Conservation (phyloP, 2,329 filamentous ascomycete species). For the Ustilaginoidea virens region DNA sequence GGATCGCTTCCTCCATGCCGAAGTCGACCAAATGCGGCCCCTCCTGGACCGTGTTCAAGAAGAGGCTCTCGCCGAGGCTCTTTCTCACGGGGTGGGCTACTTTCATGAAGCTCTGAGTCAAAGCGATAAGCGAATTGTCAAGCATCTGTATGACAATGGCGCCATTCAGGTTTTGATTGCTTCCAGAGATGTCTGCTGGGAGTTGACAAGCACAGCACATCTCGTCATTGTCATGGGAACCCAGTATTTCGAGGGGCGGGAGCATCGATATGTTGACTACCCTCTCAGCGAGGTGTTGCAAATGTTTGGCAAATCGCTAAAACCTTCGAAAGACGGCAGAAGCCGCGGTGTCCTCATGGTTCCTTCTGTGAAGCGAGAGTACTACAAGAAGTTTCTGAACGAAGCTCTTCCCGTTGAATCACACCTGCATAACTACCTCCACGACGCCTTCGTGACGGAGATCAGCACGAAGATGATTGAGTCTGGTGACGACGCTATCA, state of each 20-base stretch:
- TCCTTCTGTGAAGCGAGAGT: constrained; percentile 83
- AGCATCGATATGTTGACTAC: constrained; percentile 96
- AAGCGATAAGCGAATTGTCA: constrained; percentile 86
- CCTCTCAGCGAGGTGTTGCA: constrained; percentile 86
- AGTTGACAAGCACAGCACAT: constrained; percentile 75
- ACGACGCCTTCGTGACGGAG: constrained; percentile 93
- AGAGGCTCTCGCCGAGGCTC: constrained; percentile 69
- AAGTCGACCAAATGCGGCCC: constrained; percentile 66
- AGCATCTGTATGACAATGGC: constrained; percentile 77
- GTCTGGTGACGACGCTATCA: constrained; percentile 91
- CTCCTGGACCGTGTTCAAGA: constrained; percentile 76
- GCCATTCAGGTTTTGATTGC: constrained; percentile 72
- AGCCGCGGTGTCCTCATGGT: constrained; percentile 94
- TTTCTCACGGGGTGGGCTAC: constrained; percentile 90
- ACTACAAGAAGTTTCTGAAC: constrained; percentile 97
- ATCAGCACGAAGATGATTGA: constrained; percentile 92
- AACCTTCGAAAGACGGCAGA: constrained; percentile 61
- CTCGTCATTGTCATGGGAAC: constrained; percentile 95
- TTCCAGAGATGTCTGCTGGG: constrained; percentile 87
- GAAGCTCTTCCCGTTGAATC: constrained; percentile 94
- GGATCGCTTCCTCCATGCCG: constrained; percentile 80
- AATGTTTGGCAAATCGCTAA: constrained; percentile 91
- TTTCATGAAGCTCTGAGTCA: constrained; percentile 86
- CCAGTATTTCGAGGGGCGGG: constrained; percentile 89
- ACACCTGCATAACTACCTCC: constrained; percentile 77